Conservation (phyloP, 192 early-diverging fungal genomes). For the Dimargaris verticillata region DNA sequence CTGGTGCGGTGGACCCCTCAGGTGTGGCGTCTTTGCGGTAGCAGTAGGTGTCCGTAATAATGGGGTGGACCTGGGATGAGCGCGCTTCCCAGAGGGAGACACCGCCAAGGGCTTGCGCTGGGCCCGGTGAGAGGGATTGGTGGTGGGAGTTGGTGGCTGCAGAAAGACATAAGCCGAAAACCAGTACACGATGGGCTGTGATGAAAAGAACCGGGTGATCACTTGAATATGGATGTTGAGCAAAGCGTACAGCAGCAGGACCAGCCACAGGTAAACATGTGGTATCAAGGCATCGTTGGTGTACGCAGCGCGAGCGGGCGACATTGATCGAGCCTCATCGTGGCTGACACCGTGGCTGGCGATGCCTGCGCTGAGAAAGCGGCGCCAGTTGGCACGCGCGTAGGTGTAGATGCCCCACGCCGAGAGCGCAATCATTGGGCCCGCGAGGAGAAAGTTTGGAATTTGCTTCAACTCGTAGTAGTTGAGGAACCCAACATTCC, state of each 20-base stretch:
- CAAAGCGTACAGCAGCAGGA: slow-evolving; percentile 38
- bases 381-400: slow-evolving; percentile 25
- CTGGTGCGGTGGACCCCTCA: slow-evolving; percentile 8
- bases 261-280: slow-evolving; percentile 51
- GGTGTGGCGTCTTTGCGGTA: slow-evolving; percentile 12
- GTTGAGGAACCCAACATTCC: slow-evolving; percentile 71
- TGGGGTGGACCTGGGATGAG: too few relatives aligned
- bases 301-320: slow-evolving; percentile 5
- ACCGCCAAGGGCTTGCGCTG: neutral
- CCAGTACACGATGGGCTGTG: slow-evolving; percentile 66
- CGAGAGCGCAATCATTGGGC: slow-evolving; percentile 59
- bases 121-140: neutral
- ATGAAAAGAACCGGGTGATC: slow-evolving; percentile 70
- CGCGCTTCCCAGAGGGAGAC: too few relatives aligned
- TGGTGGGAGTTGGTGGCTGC: neutral
- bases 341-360: neutral
- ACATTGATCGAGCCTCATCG: too few relatives aligned
- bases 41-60: too few relatives aligned
- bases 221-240: slow-evolving; percentile 85
- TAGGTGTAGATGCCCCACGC: slow-evolving; percentile 40
- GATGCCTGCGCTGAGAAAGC: slow-evolving; percentile 43
- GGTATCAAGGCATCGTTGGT: slow-evolving; percentile 23
- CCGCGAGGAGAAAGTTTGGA: slow-evolving; percentile 80
- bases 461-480: slow-evolving; percentile 72
- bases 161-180: slow-evolving; percentile 41